phyloP scores from a whole-genome alignment of 2,329 filamentous ascomycete species.

The Diaporthe australafricana region DNA sequence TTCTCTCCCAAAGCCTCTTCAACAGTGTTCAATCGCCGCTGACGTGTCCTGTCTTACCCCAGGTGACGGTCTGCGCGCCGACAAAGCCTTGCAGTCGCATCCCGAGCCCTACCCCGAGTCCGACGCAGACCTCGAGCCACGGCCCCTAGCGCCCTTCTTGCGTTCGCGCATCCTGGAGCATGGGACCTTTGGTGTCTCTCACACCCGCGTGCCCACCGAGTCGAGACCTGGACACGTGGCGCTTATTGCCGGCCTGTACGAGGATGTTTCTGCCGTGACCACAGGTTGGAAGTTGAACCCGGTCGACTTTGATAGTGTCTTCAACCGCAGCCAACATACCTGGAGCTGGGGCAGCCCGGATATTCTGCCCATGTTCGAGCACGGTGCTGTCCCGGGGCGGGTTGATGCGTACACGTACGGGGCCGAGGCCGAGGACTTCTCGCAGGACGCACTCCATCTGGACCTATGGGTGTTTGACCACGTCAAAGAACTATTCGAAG shows the following conservation, averaged over 20 bases:
- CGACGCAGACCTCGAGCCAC: constrained; percentile 74
- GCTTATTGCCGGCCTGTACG: constrained; percentile 94
- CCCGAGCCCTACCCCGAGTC: constrained; percentile 83
- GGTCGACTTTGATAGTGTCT: constrained; percentile 98
- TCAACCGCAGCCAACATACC: constrained; percentile 95
- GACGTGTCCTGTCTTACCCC: not conserved
- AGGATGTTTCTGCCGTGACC: constrained; percentile 96
- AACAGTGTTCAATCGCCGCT: not conserved
- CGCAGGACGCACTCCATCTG: constrained; percentile 80
- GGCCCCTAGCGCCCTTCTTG: constrained; percentile 89
- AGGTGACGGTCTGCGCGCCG: constrained; percentile 93
- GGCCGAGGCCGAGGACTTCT: constrained; percentile 90
- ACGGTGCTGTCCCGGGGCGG: constrained; percentile 87
- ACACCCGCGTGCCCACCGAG: constrained; percentile 96
- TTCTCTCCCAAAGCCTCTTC: not conserved
- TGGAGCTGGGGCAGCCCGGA: constrained; percentile 99
- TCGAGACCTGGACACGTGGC: constrained; percentile 97
- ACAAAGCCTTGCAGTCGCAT: constrained; percentile 96
- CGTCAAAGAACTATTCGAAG: constrained; percentile 86
- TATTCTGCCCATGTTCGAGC: constrained; percentile 96
- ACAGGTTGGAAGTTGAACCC: constrained; percentile 99
- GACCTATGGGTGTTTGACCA: constrained; percentile 97
- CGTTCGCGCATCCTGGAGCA: constrained; percentile 89
- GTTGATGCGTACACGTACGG: constrained; percentile 90
- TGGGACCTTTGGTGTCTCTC: constrained; percentile 96